A percentile compares a stretch with the other conserved stretches of the same genome.
Evolutionary conservation across 1,284 basidiomycete genomes (phyloP).

Genomic region (Trichosporon faecale): DNA sequence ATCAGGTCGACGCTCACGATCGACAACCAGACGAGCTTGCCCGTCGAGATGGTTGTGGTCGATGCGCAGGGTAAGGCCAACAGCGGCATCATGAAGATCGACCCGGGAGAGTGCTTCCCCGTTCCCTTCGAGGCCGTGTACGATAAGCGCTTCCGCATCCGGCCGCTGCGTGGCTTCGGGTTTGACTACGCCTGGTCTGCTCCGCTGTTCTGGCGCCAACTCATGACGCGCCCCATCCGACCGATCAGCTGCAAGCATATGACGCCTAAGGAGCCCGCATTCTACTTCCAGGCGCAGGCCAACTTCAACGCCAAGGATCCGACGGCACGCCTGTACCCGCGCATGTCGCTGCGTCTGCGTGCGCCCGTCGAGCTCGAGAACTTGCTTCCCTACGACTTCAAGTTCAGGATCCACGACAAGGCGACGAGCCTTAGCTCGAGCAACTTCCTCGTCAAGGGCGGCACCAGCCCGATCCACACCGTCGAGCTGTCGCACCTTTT

Average conservation of each 20-base stretch:
- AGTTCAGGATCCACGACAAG: slow-evolving; percentile 96
- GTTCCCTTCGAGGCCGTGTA: slow-evolving; percentile 89
- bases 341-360: slow-evolving; percentile 79
- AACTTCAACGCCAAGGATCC: slow-evolving; percentile 72
- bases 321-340: slow-evolving; percentile 70
- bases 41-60: slow-evolving; percentile 86
- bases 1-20: slow-evolving; percentile 91
- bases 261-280: slow-evolving; percentile 79
- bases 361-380: slow-evolving; percentile 97
- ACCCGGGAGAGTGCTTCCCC: slow-evolving; percentile 82
- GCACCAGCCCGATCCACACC: slow-evolving; percentile 94
- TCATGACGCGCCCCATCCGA: slow-evolving; percentile 72
- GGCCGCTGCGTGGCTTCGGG: slow-evolving; percentile 84
- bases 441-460: slow-evolving; percentile 89
- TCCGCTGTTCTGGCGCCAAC: slow-evolving; percentile 86
- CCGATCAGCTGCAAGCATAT: slow-evolving; percentile 82
- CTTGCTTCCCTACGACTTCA: slow-evolving; percentile 88
- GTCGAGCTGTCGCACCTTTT: slow-evolving; percentile 92
- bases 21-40: slow-evolving; percentile 88
- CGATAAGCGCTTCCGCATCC: slow-evolving; percentile 75
- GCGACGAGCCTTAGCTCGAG: slow-evolving; percentile 77
- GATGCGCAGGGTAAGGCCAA: slow-evolving; percentile 80
- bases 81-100: slow-evolving; percentile 79
- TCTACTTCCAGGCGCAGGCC: slow-evolving; percentile 92
- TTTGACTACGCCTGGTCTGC: slow-evolving; percentile 72